phyloP scores from a whole-genome alignment of 257 asterid genomes.

The Solanum stenotomum region DNA sequence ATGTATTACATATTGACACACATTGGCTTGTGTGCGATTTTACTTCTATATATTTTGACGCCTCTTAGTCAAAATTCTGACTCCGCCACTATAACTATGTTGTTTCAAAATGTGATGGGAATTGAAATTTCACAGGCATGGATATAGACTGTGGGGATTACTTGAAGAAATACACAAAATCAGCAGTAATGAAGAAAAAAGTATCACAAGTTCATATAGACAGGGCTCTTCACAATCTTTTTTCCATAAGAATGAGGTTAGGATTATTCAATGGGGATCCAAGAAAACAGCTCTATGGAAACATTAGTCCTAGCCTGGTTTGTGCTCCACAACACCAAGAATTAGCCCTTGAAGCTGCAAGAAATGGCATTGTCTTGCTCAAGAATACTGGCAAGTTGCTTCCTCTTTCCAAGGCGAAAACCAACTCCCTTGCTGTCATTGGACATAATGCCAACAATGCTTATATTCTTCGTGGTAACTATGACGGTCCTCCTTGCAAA shows the following conservation, averaged over 20 bases:
- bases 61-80: no score
- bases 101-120: neutral
- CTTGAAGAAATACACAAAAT: constrained; percentile 53
- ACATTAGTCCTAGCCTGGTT: constrained; percentile 43
- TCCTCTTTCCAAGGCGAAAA: constrained; percentile 44
- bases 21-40: no score
- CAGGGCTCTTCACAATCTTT: constrained; percentile 78
- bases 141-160: constrained; percentile 73
- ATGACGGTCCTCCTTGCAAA: constrained; percentile 72
- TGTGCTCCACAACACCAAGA: constrained; percentile 57
- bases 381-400: constrained; percentile 62
- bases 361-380: constrained; percentile 70
- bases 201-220: constrained; percentile 34
- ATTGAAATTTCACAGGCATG: constrained; percentile 46
- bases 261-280: constrained; percentile 76
- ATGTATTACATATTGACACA: no score
- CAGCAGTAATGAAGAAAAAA: constrained; percentile 53
- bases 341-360: constrained; percentile 71
- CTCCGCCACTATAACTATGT: neutral
- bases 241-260: constrained; percentile 66
- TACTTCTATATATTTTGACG: no score
- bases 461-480: constrained; percentile 47
- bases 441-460: constrained; percentile 66
- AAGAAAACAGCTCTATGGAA: constrained; percentile 28
- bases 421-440: constrained; percentile 49